Evolutionary conservation across 306 rosid genomes (phyloP).

Genomic region (Trifolium fragiferum): DNA sequence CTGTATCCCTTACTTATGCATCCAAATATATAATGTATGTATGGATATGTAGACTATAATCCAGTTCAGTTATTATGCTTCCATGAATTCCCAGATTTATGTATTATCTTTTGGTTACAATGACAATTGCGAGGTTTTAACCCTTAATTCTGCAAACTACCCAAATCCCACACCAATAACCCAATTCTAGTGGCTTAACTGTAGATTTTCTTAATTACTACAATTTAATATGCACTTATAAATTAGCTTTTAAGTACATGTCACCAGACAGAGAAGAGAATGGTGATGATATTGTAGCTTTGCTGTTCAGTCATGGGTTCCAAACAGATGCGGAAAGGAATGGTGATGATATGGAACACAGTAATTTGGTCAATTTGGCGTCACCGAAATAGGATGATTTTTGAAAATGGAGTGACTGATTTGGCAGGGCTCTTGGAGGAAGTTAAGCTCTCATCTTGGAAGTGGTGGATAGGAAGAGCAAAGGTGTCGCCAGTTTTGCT

Average conservation of each 20-base stretch:
- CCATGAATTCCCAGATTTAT: background rate
- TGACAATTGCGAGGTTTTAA: background rate
- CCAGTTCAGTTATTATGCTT: slow-evolving; percentile 25
- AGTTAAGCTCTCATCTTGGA: no score
- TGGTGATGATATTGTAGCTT: no score
- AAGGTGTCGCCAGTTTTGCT: no score
- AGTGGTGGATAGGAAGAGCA: no score
- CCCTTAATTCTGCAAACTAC: slow-evolving; percentile 1
- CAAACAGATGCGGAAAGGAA: no score
- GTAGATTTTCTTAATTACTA: background rate
- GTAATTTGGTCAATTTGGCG: no score
- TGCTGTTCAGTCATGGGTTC: no score
- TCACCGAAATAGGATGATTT: no score
- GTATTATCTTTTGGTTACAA: slow-evolving; percentile 13
- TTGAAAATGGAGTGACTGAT: no score
- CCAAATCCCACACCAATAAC: background rate
- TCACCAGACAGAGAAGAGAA: no score
- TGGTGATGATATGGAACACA: no score
- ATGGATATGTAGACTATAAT: slow-evolving; percentile 13
- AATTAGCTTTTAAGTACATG: slow-evolving; percentile 10
- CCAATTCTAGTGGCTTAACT: background rate
- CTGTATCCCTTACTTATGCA: background rate
- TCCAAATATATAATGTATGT: background rate
- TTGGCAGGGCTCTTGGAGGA: no score
- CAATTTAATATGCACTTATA: slow-evolving; percentile 16